phyloP scores from a whole-genome alignment of 768 basidiomycete species.

The Amanita pseudoporphyria region DNA sequence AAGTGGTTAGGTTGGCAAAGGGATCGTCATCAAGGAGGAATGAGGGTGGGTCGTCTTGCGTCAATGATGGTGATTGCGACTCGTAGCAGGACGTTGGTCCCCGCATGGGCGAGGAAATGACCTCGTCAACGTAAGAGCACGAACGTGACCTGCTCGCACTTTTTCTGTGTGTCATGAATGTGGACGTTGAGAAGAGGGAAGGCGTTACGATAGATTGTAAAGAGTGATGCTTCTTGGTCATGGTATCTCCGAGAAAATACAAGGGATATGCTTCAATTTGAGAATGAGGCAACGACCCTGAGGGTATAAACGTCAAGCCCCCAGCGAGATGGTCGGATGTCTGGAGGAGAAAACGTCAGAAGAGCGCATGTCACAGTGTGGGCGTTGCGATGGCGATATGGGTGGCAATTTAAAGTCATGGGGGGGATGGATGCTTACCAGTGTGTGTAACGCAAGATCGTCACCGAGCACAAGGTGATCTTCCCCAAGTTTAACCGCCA shows the following conservation, averaged over 20 bases:
- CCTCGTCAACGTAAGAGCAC: neutral
- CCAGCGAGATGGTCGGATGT: neutral
- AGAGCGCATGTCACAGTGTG: no score
- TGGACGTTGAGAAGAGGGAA: neutral
- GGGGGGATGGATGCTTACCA: neutral
- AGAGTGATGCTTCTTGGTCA: conserved; percentile 5
- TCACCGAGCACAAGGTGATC: neutral
- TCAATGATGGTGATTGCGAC: neutral
- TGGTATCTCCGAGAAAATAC: no score
- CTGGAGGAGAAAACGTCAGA: neutral
- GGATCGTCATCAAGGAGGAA: conserved; percentile 9
- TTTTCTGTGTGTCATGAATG: neutral
- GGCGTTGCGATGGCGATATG: no score
- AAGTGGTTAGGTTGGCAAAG: conserved; percentile 2
- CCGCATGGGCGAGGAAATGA: no score
- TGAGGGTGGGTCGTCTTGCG: neutral
- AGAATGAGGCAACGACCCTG: neutral
- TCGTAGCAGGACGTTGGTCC: neutral
- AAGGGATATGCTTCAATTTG: neutral
- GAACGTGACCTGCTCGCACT: neutral
- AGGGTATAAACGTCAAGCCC: neutral
- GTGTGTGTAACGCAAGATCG: neutral
- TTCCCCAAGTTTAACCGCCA: neutral
- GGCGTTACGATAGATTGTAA: conserved; percentile 1
- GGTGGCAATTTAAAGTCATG: no score